Evolutionary conservation across 2,329 filamentous ascomycete species (phyloP).

Genomic region (Sporothrix phasma): DNA sequence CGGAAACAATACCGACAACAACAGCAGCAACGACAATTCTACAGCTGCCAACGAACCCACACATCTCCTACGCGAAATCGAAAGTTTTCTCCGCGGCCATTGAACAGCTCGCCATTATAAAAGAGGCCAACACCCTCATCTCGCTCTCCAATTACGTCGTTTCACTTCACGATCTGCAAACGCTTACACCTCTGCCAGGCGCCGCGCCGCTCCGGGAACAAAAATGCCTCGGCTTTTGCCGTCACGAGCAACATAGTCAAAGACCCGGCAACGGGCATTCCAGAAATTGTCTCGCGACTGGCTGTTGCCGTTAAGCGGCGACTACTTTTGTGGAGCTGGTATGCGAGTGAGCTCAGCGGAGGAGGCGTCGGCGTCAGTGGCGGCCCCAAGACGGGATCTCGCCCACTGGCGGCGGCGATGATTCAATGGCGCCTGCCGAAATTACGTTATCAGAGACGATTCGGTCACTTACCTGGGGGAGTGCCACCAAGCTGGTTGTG

Average conservation of each 20-base stretch:
- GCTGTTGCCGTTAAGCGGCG: conserved; percentile 90
- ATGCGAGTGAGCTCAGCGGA: conserved; percentile 72
- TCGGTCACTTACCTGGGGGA: conserved; percentile 85
- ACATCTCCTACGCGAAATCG: conserved; percentile 80
- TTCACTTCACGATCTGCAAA: conserved; percentile 80
- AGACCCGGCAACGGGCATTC: conserved; percentile 75
- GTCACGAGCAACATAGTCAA: conserved; percentile 94
- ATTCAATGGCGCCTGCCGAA: conserved; percentile 55
- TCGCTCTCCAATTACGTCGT: conserved; percentile 85
- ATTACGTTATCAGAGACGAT: conserved; percentile 73
- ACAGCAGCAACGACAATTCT: conserved; percentile 16
- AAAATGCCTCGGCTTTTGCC: conserved; percentile 81
- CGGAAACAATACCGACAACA: not conserved
- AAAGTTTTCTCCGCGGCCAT: conserved; percentile 92
- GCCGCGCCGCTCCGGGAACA: conserved; percentile 72
- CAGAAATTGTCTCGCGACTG: conserved; percentile 82
- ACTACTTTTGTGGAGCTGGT: conserved; percentile 88
- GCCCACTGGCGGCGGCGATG: not conserved
- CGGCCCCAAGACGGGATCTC: not conserved
- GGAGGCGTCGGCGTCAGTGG: not conserved
- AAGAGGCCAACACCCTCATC: conserved; percentile 84
- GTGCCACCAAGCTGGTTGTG: conserved; percentile 73
- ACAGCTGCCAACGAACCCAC: conserved; percentile 43
- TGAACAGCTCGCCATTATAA: conserved; percentile 90
- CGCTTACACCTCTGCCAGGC: conserved; percentile 57